Evolutionary conservation across 2,329 filamentous ascomycete genomes (phyloP).

Genomic region (Penicillium psychrosexuale): DNA sequence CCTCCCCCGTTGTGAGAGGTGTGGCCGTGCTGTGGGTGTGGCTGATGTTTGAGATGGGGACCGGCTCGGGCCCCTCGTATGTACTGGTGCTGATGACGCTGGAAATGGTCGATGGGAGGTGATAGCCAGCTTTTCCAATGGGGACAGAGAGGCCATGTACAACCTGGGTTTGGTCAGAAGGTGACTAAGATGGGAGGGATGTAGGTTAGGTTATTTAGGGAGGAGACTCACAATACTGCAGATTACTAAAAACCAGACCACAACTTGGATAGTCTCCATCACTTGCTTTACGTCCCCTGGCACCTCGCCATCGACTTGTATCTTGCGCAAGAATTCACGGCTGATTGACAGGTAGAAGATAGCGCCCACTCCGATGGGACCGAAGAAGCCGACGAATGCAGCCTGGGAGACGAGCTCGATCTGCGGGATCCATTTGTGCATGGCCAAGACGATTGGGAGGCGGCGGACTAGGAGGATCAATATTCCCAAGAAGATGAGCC

Average conservation of each 20-base stretch:
- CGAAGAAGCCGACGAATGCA: constrained; percentile 87
- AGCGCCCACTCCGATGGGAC: constrained; percentile 84
- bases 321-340: constrained; percentile 65
- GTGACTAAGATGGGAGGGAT: neutral
- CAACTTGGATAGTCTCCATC: constrained; percentile 63
- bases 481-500: constrained; percentile 70
- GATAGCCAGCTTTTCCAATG: constrained; percentile 51
- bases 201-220: neutral
- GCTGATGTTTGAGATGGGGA: constrained; percentile 26
- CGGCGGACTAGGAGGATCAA: constrained; percentile 74
- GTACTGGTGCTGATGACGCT: constrained; percentile 44
- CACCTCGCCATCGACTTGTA: constrained; percentile 58
- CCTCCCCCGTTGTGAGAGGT: constrained; percentile 10
- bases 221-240: constrained; percentile 67
- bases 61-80: constrained; percentile 28
- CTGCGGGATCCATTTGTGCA: constrained; percentile 75
- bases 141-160: constrained; percentile 83
- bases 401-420: constrained; percentile 73
- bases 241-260: constrained; percentile 83
- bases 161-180: constrained; percentile 46
- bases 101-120: constrained; percentile 47
- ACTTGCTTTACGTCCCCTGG: constrained; percentile 65
- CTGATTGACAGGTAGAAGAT: constrained; percentile 86
- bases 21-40: constrained; percentile 38
- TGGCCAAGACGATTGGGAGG: constrained; percentile 68